Evolutionary conservation across 2,329 filamentous ascomycete genomes (phyloP).

Genomic region (Aureobasidium sp.): DNA sequence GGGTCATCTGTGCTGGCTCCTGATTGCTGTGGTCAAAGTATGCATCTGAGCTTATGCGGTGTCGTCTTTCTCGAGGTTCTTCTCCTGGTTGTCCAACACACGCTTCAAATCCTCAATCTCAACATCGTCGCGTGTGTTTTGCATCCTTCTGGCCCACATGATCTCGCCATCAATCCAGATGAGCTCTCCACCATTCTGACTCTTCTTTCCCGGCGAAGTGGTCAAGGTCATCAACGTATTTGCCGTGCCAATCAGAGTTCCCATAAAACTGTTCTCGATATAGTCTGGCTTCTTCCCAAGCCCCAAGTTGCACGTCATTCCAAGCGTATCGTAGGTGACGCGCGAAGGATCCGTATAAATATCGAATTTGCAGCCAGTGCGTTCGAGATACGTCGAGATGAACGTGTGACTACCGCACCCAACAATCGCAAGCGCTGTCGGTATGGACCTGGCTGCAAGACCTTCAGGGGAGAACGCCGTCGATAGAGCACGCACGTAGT

Average conservation of each 20-base stretch:
- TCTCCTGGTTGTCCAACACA: slow-evolving; percentile 1
- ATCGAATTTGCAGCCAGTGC: slow-evolving; percentile 26
- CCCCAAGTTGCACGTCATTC: slow-evolving; percentile 25
- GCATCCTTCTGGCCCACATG: slow-evolving; percentile 31
- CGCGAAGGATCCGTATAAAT: slow-evolving; percentile 30
- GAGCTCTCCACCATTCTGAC: slow-evolving; percentile 34
- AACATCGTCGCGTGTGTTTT: slow-evolving; percentile 29
- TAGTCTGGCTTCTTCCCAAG: slow-evolving; percentile 26
- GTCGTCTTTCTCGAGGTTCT: neutral
- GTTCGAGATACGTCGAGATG: slow-evolving; percentile 26
- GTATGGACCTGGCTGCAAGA: slow-evolving; percentile 21
- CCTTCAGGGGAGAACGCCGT: slow-evolving; percentile 21
- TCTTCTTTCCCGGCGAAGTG: slow-evolving; percentile 20
- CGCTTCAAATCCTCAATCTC: slow-evolving; percentile 25
- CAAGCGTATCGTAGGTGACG: slow-evolving; percentile 27
- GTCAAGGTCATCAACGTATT: slow-evolving; percentile 23
- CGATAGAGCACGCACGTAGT: slow-evolving; percentile 27
- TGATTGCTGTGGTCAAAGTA: too few species aligned
- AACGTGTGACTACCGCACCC: slow-evolving; percentile 29
- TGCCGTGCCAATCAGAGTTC: slow-evolving; percentile 3
- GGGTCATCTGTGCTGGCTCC: neutral
- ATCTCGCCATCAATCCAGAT: slow-evolving; percentile 30
- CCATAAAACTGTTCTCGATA: slow-evolving; percentile 18
- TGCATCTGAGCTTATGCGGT: neutral
- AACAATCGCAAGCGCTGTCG: slow-evolving; percentile 28